Base-by-base conservation (phyloP, 192 early-diverging fungal species). In the Tieghemiomyces parasiticus region DNA sequence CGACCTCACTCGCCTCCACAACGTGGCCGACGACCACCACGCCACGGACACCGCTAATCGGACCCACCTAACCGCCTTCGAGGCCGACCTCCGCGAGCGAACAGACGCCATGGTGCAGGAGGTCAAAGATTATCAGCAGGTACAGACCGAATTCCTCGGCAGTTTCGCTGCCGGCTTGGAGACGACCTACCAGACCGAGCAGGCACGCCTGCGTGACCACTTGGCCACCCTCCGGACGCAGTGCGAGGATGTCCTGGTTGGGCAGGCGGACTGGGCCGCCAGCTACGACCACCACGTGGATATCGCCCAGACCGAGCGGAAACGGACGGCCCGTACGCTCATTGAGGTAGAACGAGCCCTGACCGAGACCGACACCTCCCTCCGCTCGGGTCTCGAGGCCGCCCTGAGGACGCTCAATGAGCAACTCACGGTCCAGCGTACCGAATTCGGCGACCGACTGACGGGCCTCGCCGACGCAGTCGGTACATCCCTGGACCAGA, bases 61-160 rank as follows among this genome's bases (percentile, higher is more conserved):
- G 2, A 25, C 26, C 30, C 24, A 52, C 24, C 24, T 52, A 52
- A 25, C 50, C 50, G 26, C 24, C 14, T 52, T 52, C 30, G 50
- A 52, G 26, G 12, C 24, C 26, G 22, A 30, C 2, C 30, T 25
- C 20, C 16, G 26, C 1, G 24, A 24, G 2, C 14, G 24, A 2
- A 52, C 50, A 0, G 50, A 25, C 14, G 16, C 14, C 30, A 14
- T 52, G 24, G 14, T 14, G 13, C 50, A 52, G 50, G 50, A 52
- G 30, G 26, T 52, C 50, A 2, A 20, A 2, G 26, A 14, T 25
- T 52, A 52, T 25, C 19, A 52, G 30, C 20, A 28, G 14, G 13
- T 52, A 28, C 50, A 52, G 50, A 20, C 19, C 2, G 50, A 52
- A 30, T 52, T 52, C 50, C 16, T 52, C 24, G 50, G 22, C 24